Base-by-base conservation (phyloP, 768 basidiomycete species). In the Leccinum subgranulosum region DNA sequence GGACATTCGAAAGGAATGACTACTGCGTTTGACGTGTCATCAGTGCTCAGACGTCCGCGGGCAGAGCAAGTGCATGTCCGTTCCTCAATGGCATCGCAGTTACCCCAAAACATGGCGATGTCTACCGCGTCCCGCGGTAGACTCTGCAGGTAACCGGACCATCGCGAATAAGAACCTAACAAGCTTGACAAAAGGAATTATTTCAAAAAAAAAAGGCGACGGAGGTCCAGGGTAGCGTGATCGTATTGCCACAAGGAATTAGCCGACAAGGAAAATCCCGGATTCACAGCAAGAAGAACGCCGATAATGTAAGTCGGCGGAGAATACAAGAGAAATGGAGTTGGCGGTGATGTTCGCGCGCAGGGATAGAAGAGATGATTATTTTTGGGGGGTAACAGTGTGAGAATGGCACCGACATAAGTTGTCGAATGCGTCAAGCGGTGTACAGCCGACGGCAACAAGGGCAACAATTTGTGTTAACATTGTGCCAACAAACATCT, bases 101-200 rank as follows among this genome's bases (percentile, higher is more conserved):
- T 57, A 55, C 67, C 74, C 89, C 88, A 90, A 61, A 89, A 82
- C 19, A 85, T 58, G 33, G 86, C 85, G 31, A 88, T 75, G 56
- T 84, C 81, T 21, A 86, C 80, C 6, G 68, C 65, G 43, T 69
- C 67, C 45, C 65, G 57, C n/a, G 87, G 84, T 6, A 91, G 74
- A 11, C 84, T 84, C 61, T 86, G 81, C 6, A 91, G 66, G 71
- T 90, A 91, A 47, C 79, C 82, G 61, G 70, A 76, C 86, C 87
- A 91, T 45, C 74, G 75, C 9, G 88, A 90, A 25, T 55, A 53
- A 48, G 67, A 46, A 34, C 80, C 82, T 54, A 68, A 74, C 49
- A 84, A 65, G 56, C 87, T 89, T 60, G 61, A 57, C 54, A 58
- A 64, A 51, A 31, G 49, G 27, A 64, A 53, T 60, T 33, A 39